Evolutionary conservation across 768 basidiomycete species (phyloP).

Genomic region (Lentinula boryana): DNA sequence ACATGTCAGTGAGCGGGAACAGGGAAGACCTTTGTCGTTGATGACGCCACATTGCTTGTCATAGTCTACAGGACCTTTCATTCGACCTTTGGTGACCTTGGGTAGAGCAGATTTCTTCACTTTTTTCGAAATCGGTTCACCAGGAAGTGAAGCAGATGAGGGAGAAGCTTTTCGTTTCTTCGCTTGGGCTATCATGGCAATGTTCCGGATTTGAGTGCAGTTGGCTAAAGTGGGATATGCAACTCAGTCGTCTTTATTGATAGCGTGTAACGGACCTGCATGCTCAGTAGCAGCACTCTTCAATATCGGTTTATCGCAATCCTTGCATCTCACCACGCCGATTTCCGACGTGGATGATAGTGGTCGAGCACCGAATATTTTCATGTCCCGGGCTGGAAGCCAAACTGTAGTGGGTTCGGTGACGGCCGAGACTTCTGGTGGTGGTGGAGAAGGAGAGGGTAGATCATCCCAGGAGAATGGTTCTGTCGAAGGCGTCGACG

Average conservation of each 20-base stretch:
- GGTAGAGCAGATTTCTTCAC: slow-evolving; percentile 69
- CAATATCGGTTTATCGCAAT: slow-evolving; percentile 79
- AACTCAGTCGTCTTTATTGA: slow-evolving; percentile 5
- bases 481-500: neutral
- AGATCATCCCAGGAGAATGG: slow-evolving; percentile 3
- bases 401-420: slow-evolving; percentile 78
- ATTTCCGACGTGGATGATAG: slow-evolving; percentile 53
- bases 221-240: neutral
- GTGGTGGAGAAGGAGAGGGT: slow-evolving; percentile 24
- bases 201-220: slow-evolving; percentile 8
- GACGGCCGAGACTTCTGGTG: slow-evolving; percentile 34
- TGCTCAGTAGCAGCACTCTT: slow-evolving; percentile 74
- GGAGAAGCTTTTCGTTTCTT: slow-evolving; percentile 85
- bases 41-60: slow-evolving; percentile 96
- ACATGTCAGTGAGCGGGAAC: slow-evolving; percentile 93
- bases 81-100: slow-evolving; percentile 72
- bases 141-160: slow-evolving; percentile 57
- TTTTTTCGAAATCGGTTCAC: slow-evolving; percentile 30
- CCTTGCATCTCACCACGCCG: slow-evolving; percentile 69
- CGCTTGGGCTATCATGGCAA: slow-evolving; percentile 4
- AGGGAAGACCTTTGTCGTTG: slow-evolving; percentile 89
- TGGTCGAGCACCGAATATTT: slow-evolving; percentile 76
- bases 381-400: slow-evolving; percentile 85
- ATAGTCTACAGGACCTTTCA: slow-evolving; percentile 83
- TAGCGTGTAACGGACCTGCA: slow-evolving; percentile 42